These are phyloP conservation scores for Fagopyrum esculentum DNA, from an alignment of 148 eudicot genomes.

Conservation along the genomic window DNA sequence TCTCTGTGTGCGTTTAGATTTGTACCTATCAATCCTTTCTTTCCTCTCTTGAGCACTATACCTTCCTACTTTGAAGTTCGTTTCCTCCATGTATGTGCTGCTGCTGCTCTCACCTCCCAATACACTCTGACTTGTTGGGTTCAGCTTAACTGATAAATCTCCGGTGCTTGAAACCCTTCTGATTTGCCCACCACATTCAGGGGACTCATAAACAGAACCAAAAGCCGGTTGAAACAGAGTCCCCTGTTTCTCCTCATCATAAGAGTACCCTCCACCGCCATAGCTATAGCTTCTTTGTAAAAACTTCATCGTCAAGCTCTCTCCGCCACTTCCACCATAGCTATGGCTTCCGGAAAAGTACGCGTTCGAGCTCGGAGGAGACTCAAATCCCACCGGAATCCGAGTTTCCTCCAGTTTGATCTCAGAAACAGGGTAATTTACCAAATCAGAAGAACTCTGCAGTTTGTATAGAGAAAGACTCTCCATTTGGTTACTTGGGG, in stretches of 20 bases:
- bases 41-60: constrained; percentile 82
- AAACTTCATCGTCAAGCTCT: constrained; percentile 33
- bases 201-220: constrained; percentile 25
- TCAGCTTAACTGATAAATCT: constrained; percentile 69
- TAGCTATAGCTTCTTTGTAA: constrained; percentile 55
- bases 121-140: background rate
- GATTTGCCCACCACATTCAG: constrained; percentile 40
- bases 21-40: constrained; percentile 77
- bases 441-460: constrained; percentile 18
- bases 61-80: constrained; percentile 64
- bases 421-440: constrained; percentile 29
- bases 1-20: constrained; percentile 78
- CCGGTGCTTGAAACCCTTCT: constrained; percentile 87
- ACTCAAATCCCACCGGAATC: constrained; percentile 28
- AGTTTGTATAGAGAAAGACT: constrained; percentile 41
- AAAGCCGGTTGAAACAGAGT: constrained; percentile 43
- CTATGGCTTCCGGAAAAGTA: constrained; percentile 17
- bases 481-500: constrained; percentile 51
- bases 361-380: constrained; percentile 7
- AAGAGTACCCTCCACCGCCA: constrained; percentile 39
- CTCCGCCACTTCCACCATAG: constrained; percentile 19
- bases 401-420: constrained; percentile 56
- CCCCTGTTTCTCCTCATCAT: constrained; percentile 29
- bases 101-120: constrained; percentile 22
- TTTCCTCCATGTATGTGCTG: constrained; percentile 48